These are phyloP conservation scores for Dichotomocladium elegans DNA, from an alignment of 371 early-diverging fungal genomes.

Conservation along the genomic window DNA sequence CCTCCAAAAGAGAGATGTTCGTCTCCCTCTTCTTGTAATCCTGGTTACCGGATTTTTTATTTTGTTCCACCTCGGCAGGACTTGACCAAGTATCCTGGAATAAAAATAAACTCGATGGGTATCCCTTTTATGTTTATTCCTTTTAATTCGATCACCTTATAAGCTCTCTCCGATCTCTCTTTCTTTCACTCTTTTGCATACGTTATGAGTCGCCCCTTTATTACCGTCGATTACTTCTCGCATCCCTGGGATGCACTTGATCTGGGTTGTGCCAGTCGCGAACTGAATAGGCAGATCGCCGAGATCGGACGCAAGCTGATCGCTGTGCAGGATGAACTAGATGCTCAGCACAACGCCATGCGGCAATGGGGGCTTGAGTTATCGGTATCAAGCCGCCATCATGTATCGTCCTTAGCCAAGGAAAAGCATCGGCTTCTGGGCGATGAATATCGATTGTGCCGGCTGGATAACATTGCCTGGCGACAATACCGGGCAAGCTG, in stretches of 20 bases:
- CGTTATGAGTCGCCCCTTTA: constrained; percentile 6
- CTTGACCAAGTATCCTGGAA: no score
- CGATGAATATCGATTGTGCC: constrained; percentile 3
- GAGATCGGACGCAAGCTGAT: constrained; percentile 3
- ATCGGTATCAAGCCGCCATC: not conserved
- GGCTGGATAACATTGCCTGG: not conserved
- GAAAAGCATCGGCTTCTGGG: constrained; percentile 5
- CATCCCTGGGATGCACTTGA: constrained; percentile 7
- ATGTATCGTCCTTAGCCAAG: not conserved
- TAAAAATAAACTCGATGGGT: no score
- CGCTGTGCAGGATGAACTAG: not conserved
- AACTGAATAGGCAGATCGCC: constrained; percentile 2
- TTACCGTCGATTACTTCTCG: constrained; percentile 11
- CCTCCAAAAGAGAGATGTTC: no score
- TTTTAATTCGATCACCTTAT: not conserved
- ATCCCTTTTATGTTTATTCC: no score
- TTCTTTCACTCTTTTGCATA: not conserved
- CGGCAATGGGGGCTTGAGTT: constrained; percentile 6
- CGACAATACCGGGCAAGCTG: not conserved
- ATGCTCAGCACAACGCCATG: not conserved
- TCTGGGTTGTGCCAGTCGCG: constrained; percentile 7
- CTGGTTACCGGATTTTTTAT: no score
- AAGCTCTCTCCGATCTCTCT: not conserved
- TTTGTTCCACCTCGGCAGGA: no score
- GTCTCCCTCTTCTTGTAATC: no score